Percentiles rank a stretch among this genome's conserved stretches.
Evolutionary conservation across 2,329 filamentous ascomycete species (phyloP).

Genomic region (Lasiodiplodia sp.): DNA sequence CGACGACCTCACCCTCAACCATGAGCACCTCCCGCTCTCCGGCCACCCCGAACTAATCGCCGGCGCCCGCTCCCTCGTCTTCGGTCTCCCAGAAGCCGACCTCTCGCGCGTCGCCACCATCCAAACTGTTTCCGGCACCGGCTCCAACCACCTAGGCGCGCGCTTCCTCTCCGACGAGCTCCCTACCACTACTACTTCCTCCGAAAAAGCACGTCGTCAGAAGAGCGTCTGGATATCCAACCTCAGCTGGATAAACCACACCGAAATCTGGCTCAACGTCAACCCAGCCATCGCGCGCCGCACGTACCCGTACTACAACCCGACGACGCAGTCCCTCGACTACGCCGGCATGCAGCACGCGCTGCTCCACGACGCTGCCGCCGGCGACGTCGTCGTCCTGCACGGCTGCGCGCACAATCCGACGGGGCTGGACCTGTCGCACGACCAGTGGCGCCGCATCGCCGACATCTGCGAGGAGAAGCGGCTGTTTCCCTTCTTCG

Average conservation of each 20-base stretch:
- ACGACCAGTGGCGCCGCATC: conserved; percentile 45
- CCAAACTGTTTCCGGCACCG: conserved; percentile 49
- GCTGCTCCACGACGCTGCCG: conserved; percentile 35
- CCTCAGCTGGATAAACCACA: conserved; percentile 44
- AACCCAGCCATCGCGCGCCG: conserved; percentile 33
- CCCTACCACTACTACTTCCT: not conserved
- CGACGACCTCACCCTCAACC: conserved; percentile 22
- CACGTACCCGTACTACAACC: conserved; percentile 40
- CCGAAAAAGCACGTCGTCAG: conserved; percentile 30
- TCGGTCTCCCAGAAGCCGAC: conserved; percentile 33
- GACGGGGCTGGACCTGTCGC: conserved; percentile 45
- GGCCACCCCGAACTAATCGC: conserved; percentile 35
- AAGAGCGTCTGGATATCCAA: conserved; percentile 42
- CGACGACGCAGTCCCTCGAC: conserved; percentile 36
- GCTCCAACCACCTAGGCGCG: conserved; percentile 44
- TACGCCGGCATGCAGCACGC: conserved; percentile 40
- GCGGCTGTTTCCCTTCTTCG: conserved; percentile 46
- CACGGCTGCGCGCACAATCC: conserved; percentile 51
- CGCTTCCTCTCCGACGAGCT: conserved; percentile 35
- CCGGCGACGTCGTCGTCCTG: conserved; percentile 44
- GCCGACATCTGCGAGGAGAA: conserved; percentile 40
- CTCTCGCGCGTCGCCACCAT: conserved; percentile 36
- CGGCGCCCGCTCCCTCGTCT: conserved; percentile 37
- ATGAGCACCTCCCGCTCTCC: conserved; percentile 37
- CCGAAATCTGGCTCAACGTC: conserved; percentile 39